Base-by-base conservation (phyloP, 306 rosid species). In the Prunus campanulata region DNA sequence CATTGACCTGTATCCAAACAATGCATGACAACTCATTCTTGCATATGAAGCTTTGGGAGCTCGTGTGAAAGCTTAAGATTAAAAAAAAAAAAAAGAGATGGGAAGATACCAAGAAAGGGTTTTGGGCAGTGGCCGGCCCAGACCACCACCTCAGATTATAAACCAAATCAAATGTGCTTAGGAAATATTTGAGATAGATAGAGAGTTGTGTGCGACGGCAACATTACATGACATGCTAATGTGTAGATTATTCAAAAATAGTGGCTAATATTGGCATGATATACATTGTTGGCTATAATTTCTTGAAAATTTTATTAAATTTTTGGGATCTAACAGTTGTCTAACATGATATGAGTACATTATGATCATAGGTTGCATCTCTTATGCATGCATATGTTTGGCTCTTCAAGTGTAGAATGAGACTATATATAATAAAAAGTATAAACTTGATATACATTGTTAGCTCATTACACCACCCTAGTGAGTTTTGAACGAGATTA, bases 21-120 rank as follows among this genome's bases (percentile, higher is more conserved):
- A 69, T 75, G 74, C 79, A 56, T 79, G 76, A 81, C 90, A 89
- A 51, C 89, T 83, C 84, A 77, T 83, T 70, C 84, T 79, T 81
- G 83, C 68, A 3, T 54, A 60, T 66, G 32, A 84, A 74, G 81
- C 68, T 66, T 69, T 22, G 68, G 64, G 25, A 35, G 64, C 71
- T 74, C 75, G 49, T 67, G 72, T 65, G 83, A 57, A 7, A 67
- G 72, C 25, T 68, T 52, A 63, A 44, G 52, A 67, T n/a, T 72
- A 8, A 68, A 16, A 18, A 15, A 32, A 48, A 3, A 6, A 18
- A 12, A 30, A 9, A 48, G 52, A 59, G 64, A 75, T 35, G 42
- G 22, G 81, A 79, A 75, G 81, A 74, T 56, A 66, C 77, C 57
- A 69, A 78, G 61, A 74, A 83, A 70, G 52, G 52, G 52, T 11